Base-by-base conservation (phyloP, 2,329 filamentous ascomycete species). In the Ophiocordyceps australis region DNA sequence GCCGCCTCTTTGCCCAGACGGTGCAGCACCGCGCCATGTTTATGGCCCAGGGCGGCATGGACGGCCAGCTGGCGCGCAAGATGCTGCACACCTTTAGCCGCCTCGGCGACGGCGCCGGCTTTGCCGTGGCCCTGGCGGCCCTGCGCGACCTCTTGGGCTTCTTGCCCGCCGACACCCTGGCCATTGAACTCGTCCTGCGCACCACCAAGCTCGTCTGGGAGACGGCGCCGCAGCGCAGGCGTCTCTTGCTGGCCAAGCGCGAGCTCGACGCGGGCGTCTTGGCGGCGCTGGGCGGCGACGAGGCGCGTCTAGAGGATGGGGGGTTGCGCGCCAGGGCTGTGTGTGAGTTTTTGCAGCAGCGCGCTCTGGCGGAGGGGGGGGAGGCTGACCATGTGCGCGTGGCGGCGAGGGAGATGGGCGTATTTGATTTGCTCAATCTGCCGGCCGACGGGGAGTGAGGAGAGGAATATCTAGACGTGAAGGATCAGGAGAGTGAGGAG, bases 41-140 rank as follows among this genome's bases (percentile, higher is more conserved):
- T 32, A n/a, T n/a, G n/a, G 40, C 54, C 26, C 39, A 48, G 2
- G 48, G 49, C 9, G 45, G 51, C 31, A 48, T 63, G 20, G 52
- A 65, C 34, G 42, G 47, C 4, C 54, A 62, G 30, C 46, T 66
- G 14, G 59, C 54, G 7, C 55, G 57, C 33, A 59, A 54, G 35
- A 52, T 63, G 12, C 40, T 64, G 9, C 60, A 64, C 37, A 58
- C 58, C 1, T 62, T 64, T 41, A 58, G 59, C 23, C 52, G 53
- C 17, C 36, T 61, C 4, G 35, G 46, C 14, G 60, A 65, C 33
- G 36, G 39, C n/a, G 36, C 47, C 5, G 60, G 60, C 23, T 45
- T 62, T 26, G 38, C 62, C 22, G 46, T 62, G 5, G 56, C 59
- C 7, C 48, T 61, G 24, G 46, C 51, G 15, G 46, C 52, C 13